phyloP scores from a whole-genome alignment of 2,329 filamentous ascomycete species.

The Trichoderma sp. region DNA sequence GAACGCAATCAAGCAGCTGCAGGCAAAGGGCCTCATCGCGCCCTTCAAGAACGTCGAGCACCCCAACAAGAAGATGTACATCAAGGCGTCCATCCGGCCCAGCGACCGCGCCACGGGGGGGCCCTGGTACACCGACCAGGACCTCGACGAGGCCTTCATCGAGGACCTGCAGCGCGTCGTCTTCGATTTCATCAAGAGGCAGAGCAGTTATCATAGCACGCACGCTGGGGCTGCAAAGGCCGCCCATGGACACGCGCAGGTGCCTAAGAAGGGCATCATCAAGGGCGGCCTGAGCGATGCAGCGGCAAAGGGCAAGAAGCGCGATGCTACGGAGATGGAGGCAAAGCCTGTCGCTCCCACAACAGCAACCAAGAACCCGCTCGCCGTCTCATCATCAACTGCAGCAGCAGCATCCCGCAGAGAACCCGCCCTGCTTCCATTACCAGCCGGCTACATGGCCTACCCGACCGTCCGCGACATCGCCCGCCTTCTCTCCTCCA shows the following conservation, averaged over 20 bases:
- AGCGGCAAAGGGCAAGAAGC: constrained; percentile 46
- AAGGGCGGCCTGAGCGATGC: constrained; percentile 44
- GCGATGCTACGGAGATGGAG: constrained; percentile 43
- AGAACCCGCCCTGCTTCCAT: constrained; percentile 46
- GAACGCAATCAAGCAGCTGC: constrained; percentile 78
- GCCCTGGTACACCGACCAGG: constrained; percentile 89
- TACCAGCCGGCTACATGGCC: constrained; percentile 64
- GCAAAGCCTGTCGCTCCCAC: background rate
- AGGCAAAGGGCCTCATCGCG: constrained; percentile 77
- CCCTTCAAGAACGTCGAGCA: constrained; percentile 89
- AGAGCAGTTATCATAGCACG: constrained; percentile 64
- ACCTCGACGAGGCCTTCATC: constrained; percentile 86
- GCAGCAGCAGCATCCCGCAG: constrained; percentile 27
- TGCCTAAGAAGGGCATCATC: constrained; percentile 56
- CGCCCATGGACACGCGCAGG: constrained; percentile 29
- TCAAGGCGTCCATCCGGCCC: constrained; percentile 79
- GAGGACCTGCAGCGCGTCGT: constrained; percentile 70
- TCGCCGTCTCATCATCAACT: background rate
- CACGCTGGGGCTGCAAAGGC: constrained; percentile 35
- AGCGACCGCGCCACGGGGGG: constrained; percentile 90
- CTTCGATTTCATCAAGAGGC: constrained; percentile 67
- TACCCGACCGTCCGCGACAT: constrained; percentile 83
- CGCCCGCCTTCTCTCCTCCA: constrained; percentile 67
- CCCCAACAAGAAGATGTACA: constrained; percentile 92
- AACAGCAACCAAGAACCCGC: constrained; percentile 12